A percentile compares a stretch with the other conserved stretches of the same genome.
These are phyloP conservation scores for Metschnikowia drakensbergensis DNA, from an alignment of 805 yeast species.

Conservation along the genomic window DNA sequence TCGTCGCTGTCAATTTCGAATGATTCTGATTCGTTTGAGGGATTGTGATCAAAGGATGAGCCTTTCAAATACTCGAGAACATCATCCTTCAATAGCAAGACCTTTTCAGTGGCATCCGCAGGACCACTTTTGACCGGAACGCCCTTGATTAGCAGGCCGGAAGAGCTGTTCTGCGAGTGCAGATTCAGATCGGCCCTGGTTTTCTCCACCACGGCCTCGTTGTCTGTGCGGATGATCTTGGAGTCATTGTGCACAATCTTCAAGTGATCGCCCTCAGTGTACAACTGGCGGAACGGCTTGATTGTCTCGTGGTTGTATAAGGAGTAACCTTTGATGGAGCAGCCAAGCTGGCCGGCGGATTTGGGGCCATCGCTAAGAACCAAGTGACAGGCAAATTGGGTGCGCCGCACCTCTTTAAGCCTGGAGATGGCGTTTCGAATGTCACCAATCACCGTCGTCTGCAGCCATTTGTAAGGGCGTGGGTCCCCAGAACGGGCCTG, in stretches of 20 bases:
- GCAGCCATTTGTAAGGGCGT: slow-evolving; percentile 7
- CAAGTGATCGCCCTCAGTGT: slow-evolving; percentile 49
- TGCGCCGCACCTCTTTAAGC: slow-evolving; percentile 58
- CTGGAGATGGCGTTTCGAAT: slow-evolving; percentile 50
- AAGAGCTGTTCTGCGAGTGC: too few relatives aligned
- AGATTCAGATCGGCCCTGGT: not conserved
- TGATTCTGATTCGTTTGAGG: slow-evolving; percentile 10
- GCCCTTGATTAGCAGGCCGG: slow-evolving; percentile 19
- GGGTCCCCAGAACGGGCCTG: slow-evolving; percentile 5
- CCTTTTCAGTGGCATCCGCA: slow-evolving; percentile 7
- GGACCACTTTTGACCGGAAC: slow-evolving; percentile 16
- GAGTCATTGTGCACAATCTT: slow-evolving; percentile 43
- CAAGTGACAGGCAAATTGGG: slow-evolving; percentile 59
- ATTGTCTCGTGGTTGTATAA: slow-evolving; percentile 54
- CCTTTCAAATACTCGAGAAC: slow-evolving; percentile 27
- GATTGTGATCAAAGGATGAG: slow-evolving; percentile 34
- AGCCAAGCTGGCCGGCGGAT: slow-evolving; percentile 38
- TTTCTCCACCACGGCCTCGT: slow-evolving; percentile 25
- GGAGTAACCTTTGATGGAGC: slow-evolving; percentile 71
- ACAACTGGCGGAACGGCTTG: slow-evolving; percentile 48
- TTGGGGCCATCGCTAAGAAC: slow-evolving; percentile 47
- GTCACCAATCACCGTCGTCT: slow-evolving; percentile 17
- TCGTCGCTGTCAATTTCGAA: slow-evolving; percentile 5
- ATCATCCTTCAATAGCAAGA: slow-evolving; percentile 25
- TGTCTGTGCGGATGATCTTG: slow-evolving; percentile 8